A percentile compares a stretch with the other conserved stretches of the same genome.
Evolutionary conservation across 306 rosid species (phyloP).

Genomic region (Psophocarpus tetragonolobus): DNA sequence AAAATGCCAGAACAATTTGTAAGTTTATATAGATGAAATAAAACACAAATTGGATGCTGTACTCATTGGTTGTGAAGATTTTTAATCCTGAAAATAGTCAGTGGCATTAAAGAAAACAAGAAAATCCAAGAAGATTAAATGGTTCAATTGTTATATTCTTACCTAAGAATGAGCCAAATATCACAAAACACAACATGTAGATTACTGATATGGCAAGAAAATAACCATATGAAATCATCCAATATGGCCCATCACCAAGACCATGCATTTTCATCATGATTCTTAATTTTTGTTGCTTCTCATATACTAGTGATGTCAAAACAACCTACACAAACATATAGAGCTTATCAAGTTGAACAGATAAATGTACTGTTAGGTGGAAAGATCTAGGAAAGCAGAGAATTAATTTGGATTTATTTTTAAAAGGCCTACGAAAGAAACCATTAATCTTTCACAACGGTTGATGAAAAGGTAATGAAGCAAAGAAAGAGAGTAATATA

Average conservation of each 20-base stretch:
- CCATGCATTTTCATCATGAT: constrained; percentile 99
- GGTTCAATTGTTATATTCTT: constrained; percentile 35
- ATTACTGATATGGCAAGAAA: constrained; percentile 56
- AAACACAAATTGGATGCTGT: constrained; percentile 80
- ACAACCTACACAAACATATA: constrained; percentile 54
- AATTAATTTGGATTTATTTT: neutral
- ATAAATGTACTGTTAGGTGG: constrained; percentile 1
- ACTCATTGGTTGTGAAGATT: constrained; percentile 73
- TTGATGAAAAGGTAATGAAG: neutral
- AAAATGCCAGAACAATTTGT: constrained; percentile 77
- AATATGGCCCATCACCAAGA: constrained; percentile 87
- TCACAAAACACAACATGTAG: constrained; percentile 70
- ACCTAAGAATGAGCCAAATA: constrained; percentile 78
- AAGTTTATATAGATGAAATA: constrained; percentile 77
- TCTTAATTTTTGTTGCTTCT: constrained; percentile 81
- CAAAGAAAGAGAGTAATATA: neutral
- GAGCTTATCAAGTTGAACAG: constrained; percentile 1
- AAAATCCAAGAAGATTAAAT: constrained; percentile 16
- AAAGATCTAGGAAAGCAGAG: neutral
- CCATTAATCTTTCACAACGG: neutral
- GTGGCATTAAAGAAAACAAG: constrained; percentile 32
- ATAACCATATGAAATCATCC: constrained; percentile 81
- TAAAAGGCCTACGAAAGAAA: neutral
- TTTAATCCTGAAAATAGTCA: constrained; percentile 66
- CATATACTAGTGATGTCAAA: constrained; percentile 74